Evolutionary conservation across 1,139 yeast genomes (phyloP), one percentile per base, ranked within the genome.

Genomic region (Suhomyces coccinellae): DNA sequence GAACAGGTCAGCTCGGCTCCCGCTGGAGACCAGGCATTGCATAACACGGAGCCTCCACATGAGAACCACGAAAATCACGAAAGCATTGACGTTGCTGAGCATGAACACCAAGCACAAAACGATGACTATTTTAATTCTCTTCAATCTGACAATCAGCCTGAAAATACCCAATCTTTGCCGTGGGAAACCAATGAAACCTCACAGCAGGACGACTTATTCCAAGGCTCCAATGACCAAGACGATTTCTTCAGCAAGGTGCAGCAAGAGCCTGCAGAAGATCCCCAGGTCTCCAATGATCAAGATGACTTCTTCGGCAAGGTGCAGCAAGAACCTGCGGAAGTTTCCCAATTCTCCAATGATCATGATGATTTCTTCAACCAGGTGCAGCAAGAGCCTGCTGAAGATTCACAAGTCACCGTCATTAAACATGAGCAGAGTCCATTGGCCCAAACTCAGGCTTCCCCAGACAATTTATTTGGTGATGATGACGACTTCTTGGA

Each of bases 401-500:
- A 26, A 26, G 29, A 26, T 10, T 26, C 29, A 5, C 29, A 26
- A 6, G 6, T 4, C n/a, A 26, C 29, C n/a, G n/a, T 26, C 12
- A 11, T 26, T 3, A 12, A 11, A 11, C 29, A 26, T 10, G 29
- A 26, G 29, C 29, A 26, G 7, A 12, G n/a, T 10, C 29, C 29
- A 26, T 10, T n/a, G 4, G 4, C 29, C 11, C 4, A 14, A 20
- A n/a, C 17, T 20, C 39, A 35, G 26, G 26, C 13, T 15, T 22
- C 35, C 22, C 40, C 55, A 10, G 59, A 54, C 22, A 48, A 47
- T 7, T 47, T 59, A 15, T 55, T 58, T 47, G 54, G 39, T 11
- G 52, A 43, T 13, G 47, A 49, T 12, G 61, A 53, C 27, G 56
- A 50, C 17, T 56, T 58, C 36, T 51, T 56, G 39, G 49, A 51